These are phyloP conservation scores for Cyclanthera cordifolia DNA, from an alignment of 306 rosid genomes.

Conservation along the genomic window DNA sequence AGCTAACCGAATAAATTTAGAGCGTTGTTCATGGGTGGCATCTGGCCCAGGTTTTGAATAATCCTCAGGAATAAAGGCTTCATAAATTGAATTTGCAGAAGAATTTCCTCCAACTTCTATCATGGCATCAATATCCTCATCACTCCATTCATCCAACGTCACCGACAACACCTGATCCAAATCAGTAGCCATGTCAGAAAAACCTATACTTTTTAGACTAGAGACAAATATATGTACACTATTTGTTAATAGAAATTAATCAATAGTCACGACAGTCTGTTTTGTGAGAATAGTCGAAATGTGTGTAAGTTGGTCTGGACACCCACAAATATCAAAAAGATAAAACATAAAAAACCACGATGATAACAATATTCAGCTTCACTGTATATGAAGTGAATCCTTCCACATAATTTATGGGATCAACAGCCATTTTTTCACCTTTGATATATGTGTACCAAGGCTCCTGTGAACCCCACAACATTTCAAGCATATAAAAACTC, in stretches of 20 bases:
- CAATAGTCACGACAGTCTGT: too few species aligned
- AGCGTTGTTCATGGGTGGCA: slow-evolving; percentile 63
- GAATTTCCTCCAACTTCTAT: slow-evolving; percentile 91
- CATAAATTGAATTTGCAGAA: slow-evolving; percentile 85
- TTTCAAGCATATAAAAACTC: slow-evolving; percentile 90
- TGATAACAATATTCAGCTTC: not conserved
- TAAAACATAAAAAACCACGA: not conserved
- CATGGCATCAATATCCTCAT: slow-evolving; percentile 87
- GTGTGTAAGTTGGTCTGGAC: too few species aligned
- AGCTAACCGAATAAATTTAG: slow-evolving; percentile 72
- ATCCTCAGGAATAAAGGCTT: slow-evolving; percentile 81
- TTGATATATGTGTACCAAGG: slow-evolving; percentile 90
- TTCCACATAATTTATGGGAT: not conserved
- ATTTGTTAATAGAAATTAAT: not conserved
- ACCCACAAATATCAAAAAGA: not conserved
- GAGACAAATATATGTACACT: not conserved
- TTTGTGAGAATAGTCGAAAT: too few species aligned
- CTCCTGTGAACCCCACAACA: slow-evolving; percentile 97
- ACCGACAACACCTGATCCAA: slow-evolving; percentile 75
- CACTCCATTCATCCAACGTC: slow-evolving; percentile 93
- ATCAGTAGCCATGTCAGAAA: slow-evolving; percentile 1
- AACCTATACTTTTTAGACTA: too few species aligned
- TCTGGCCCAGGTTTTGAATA: slow-evolving; percentile 60
- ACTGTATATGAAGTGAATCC: not conserved
- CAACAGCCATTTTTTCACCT: slow-evolving; percentile 33